These are phyloP conservation scores for Tolypocladium inflatum DNA, from an alignment of 2,329 filamentous ascomycete genomes.

Conservation along the genomic window DNA sequence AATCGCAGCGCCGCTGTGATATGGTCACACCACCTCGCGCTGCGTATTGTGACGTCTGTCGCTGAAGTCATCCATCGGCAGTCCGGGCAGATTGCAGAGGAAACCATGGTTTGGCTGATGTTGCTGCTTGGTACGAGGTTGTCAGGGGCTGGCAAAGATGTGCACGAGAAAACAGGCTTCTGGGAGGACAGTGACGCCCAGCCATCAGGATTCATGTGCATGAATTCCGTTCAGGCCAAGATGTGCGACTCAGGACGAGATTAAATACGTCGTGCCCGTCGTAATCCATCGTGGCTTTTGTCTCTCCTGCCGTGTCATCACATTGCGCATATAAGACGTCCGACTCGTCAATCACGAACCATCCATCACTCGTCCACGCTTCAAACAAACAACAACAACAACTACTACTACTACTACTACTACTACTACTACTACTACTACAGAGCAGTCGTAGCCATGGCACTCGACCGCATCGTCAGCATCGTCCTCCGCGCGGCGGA, in stretches of 20 bases:
- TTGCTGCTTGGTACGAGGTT: background rate
- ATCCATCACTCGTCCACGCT: background rate
- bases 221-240: background rate
- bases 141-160: background rate
- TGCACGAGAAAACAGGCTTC: background rate
- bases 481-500: conserved; percentile 32
- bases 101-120: background rate
- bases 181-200: background rate
- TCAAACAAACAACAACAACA: background rate
- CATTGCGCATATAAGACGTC: no score
- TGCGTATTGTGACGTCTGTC: background rate
- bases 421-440: no score
- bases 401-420: no score
- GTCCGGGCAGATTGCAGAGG: background rate
- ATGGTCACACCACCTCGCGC: background rate
- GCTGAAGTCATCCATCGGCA: background rate
- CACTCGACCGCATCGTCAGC: conserved; percentile 29
- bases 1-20: background rate
- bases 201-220: background rate
- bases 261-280: background rate
- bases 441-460: conserved; percentile 23
- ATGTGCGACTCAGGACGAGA: background rate
- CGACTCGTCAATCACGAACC: background rate
- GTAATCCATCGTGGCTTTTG: background rate
- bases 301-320: background rate